Conservation (phyloP, 805 yeast species). For the Candida sithepensis region DNA sequence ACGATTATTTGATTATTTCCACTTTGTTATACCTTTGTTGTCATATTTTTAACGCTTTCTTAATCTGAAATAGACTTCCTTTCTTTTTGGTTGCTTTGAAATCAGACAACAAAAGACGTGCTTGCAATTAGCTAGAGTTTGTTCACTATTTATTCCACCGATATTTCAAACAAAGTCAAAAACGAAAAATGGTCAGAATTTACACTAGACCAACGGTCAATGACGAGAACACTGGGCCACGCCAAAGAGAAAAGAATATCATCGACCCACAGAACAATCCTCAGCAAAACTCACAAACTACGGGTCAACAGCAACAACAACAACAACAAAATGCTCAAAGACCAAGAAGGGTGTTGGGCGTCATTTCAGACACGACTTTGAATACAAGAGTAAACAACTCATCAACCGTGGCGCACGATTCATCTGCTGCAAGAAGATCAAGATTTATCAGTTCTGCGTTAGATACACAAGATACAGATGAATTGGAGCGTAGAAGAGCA, state of each 20-base stretch:
- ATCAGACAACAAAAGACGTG: background rate
- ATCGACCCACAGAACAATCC: background rate
- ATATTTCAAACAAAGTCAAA: background rate
- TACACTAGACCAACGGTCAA: conserved; percentile 16
- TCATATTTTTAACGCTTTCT: background rate
- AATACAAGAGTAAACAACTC: conserved; percentile 12
- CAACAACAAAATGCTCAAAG: conserved; percentile 3
- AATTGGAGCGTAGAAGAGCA: conserved; percentile 2
- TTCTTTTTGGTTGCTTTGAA: background rate
- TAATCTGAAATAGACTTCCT: background rate
- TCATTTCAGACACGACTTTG: conserved; percentile 25
- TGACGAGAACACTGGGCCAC: conserved; percentile 23
- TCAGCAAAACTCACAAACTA: conserved; percentile 1
- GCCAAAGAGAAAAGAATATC: background rate
- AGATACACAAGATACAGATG: background rate
- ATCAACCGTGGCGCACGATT: background rate
- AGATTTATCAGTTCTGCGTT: background rate
- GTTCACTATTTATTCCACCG: background rate
- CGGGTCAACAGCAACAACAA: background rate
- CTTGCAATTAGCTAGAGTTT: conserved; percentile 1
- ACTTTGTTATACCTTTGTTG: background rate
- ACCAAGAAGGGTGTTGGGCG: conserved; percentile 27
- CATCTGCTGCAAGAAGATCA: background rate
- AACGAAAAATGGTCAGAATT: conserved; percentile 14
- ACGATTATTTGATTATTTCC: background rate